These are phyloP conservation scores for Trichoderma pleuroti DNA, from an alignment of 2,329 filamentous ascomycete genomes.

Conservation along the genomic window DNA sequence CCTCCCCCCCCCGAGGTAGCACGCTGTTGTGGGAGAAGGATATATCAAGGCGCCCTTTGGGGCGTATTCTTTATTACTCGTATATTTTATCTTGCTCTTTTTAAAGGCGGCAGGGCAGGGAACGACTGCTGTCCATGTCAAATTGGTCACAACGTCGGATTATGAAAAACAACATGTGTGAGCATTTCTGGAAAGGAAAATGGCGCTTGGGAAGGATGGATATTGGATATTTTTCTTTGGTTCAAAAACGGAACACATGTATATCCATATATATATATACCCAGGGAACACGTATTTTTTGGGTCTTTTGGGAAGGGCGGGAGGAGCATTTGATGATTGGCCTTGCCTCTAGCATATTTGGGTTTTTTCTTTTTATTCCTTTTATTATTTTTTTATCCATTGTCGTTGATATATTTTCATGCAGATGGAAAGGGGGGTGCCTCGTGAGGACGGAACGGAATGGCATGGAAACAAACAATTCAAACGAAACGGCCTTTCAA, in stretches of 20 bases:
- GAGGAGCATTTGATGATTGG: background rate
- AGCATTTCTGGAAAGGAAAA: conserved; percentile 1
- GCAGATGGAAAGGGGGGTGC: background rate
- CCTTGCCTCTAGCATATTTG: background rate
- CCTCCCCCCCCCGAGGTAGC: background rate
- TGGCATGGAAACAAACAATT: background rate
- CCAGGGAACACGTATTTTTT: conserved; percentile 7
- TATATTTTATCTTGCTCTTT: background rate
- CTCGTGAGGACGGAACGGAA: background rate
- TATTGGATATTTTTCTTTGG: conserved; percentile 3
- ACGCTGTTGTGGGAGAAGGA: background rate
- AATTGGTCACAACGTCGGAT: background rate
- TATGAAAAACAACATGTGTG: background rate
- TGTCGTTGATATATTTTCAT: background rate
- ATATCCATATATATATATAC: conserved; percentile 17
- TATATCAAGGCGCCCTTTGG: background rate
- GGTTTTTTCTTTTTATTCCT: background rate
- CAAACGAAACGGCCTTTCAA: background rate
- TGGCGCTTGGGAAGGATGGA: conserved; percentile 6
- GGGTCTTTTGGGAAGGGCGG: background rate
- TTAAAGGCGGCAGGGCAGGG: background rate
- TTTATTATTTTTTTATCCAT: background rate
- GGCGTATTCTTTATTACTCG: background rate
- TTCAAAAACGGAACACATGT: conserved; percentile 9
- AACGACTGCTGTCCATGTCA: background rate